phyloP scores from a whole-genome alignment of 75 land plant species.

The Pseudotsuga menziesii region DNA sequence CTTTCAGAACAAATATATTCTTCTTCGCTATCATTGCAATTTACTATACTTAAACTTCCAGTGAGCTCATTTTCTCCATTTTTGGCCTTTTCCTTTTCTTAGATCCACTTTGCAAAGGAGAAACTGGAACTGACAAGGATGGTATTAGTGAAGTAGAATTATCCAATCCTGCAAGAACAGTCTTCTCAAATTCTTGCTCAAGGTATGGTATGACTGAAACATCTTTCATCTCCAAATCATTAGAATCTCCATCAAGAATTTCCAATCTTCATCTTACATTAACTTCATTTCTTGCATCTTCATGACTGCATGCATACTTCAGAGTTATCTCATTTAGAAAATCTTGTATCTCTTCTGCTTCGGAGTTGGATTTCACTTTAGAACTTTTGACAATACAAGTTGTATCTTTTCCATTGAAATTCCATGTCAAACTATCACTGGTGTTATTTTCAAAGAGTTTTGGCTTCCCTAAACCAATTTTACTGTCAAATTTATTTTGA shows the following conservation, averaged over 20 bases:
- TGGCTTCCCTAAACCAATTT: not conserved
- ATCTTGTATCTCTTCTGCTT: conserved; percentile 1
- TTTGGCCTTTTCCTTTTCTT: not conserved
- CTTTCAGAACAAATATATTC: no score
- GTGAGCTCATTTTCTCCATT: not conserved
- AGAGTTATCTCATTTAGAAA: not conserved
- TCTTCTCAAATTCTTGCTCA: not conserved
- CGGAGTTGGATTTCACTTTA: not conserved
- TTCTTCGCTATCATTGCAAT: not conserved
- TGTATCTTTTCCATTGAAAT: not conserved
- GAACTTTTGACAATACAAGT: not conserved
- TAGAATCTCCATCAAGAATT: not conserved
- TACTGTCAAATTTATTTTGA: not conserved
- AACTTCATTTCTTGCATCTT: not conserved
- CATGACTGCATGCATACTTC: not conserved
- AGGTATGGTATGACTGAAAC: not conserved
- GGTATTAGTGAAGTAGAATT: not conserved
- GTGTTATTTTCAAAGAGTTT: no score
- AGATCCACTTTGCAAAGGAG: conserved; percentile 3
- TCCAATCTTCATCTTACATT: not conserved
- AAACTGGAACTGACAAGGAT: not conserved
- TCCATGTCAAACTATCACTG: not conserved
- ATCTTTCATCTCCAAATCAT: not conserved
- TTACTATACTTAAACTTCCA: not conserved
- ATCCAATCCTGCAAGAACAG: not conserved